Evolutionary conservation across 2,329 filamentous ascomycete species (phyloP).

Genomic region (Aspergillus arachidicola): DNA sequence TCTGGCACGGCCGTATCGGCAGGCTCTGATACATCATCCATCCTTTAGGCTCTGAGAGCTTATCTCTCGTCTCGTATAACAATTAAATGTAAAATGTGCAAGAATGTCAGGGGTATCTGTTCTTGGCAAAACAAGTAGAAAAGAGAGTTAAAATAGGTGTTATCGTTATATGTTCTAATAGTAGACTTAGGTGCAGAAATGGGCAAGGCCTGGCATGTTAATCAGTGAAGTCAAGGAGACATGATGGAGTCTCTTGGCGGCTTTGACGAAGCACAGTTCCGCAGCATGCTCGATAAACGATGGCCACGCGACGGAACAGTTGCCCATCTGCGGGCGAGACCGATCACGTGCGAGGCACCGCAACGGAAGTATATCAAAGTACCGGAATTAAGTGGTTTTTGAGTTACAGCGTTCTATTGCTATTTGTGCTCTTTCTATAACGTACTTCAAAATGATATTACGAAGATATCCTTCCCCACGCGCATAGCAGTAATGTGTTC

Average conservation of each 20-base stretch:
- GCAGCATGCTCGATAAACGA: constrained; percentile 15
- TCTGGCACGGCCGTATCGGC: constrained; percentile 30
- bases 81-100: background rate
- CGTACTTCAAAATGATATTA: background rate
- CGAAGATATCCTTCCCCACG: background rate
- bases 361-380: background rate
- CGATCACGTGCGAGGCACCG: constrained; percentile 18
- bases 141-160: background rate
- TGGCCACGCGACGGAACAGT: constrained; percentile 1
- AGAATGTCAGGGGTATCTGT: background rate
- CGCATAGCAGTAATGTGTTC: background rate
- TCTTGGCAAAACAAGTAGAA: background rate
- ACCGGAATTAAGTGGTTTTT: background rate
- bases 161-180: background rate
- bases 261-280: constrained; percentile 11
- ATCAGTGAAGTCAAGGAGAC: constrained; percentile 12
- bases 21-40: constrained; percentile 31
- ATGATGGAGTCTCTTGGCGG: constrained; percentile 11
- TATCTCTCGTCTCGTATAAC: background rate
- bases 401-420: background rate
- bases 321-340: constrained; percentile 12
- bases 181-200: background rate
- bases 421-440: background rate
- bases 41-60: constrained; percentile 13
- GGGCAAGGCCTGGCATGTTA: constrained; percentile 11